These are phyloP conservation scores for Leptographium wingfieldii DNA, from an alignment of 2,329 filamentous ascomycete species.

Conservation along the genomic window DNA sequence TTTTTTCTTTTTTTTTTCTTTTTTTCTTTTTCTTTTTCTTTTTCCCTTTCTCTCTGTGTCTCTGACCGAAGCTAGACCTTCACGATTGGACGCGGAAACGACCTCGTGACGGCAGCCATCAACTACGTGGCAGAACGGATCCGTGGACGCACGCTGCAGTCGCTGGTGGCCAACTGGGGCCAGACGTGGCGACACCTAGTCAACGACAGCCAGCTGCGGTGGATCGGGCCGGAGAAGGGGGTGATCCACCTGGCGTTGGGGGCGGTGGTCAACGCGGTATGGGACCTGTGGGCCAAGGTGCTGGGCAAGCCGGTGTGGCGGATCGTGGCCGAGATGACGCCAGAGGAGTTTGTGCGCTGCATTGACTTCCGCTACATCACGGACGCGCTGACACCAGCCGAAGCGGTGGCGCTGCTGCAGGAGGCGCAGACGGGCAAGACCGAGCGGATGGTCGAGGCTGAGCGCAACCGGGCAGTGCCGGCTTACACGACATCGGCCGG, in stretches of 20 bases:
- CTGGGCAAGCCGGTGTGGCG: conserved; percentile 82
- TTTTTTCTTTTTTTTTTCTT: neutral
- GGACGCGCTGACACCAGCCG: conserved; percentile 78
- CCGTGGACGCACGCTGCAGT: conserved; percentile 60
- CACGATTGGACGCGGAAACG: conserved; percentile 81
- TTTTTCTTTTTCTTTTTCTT: neutral
- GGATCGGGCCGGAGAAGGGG: conserved; percentile 90
- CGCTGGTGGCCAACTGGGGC: conserved; percentile 70
- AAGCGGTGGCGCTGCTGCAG: conserved; percentile 61
- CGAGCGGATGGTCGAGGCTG: conserved; percentile 59
- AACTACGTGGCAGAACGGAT: conserved; percentile 65
- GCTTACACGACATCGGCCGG: conserved; percentile 86
- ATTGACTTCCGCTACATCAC: conserved; percentile 95
- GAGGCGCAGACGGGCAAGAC: conserved; percentile 55
- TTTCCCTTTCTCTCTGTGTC: neutral
- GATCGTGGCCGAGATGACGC: conserved; percentile 79
- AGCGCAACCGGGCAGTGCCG: conserved; percentile 63
- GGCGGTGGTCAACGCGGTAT: conserved; percentile 80
- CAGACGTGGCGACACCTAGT: conserved; percentile 87
- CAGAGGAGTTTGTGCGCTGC: conserved; percentile 73
- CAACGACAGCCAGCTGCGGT: conserved; percentile 77
- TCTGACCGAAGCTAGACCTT: conserved; percentile 40
- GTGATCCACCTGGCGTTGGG: conserved; percentile 87
- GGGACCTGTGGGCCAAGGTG: conserved; percentile 90
- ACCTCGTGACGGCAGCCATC: conserved; percentile 81